These are phyloP conservation scores for Tylopilus intermedius DNA, from an alignment of 768 basidiomycete genomes.

Conservation along the genomic window DNA sequence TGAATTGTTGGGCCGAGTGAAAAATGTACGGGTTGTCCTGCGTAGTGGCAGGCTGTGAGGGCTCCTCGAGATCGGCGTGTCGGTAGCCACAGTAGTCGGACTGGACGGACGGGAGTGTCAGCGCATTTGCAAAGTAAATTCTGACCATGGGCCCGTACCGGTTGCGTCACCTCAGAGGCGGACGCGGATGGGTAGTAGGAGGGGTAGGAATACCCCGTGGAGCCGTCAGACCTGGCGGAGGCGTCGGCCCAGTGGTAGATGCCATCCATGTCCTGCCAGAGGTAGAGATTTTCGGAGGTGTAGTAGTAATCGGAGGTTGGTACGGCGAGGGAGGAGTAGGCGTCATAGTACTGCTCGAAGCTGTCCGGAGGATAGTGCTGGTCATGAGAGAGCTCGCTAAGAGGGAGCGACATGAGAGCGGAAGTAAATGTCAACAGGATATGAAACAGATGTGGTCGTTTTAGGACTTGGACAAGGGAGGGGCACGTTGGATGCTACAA, in stretches of 20 bases:
- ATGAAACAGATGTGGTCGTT: slow-evolving; percentile 19
- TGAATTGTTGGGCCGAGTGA: slow-evolving; percentile 23
- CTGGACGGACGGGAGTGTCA: slow-evolving; percentile 9
- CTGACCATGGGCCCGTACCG: slow-evolving; percentile 13
- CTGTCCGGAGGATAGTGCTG: slow-evolving; percentile 12
- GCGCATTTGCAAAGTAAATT: slow-evolving; percentile 5
- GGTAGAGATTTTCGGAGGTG: slow-evolving; percentile 25
- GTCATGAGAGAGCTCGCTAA: slow-evolving; percentile 21
- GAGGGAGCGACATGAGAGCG: slow-evolving; percentile 23
- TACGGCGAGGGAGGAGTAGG: slow-evolving; percentile 14
- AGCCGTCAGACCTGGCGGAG: slow-evolving; percentile 23
- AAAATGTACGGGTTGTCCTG: slow-evolving; percentile 22
- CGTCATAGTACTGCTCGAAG: slow-evolving; percentile 24
- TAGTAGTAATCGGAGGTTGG: slow-evolving; percentile 24
- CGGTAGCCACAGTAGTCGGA: slow-evolving; percentile 15
- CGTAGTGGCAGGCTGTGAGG: slow-evolving; percentile 3
- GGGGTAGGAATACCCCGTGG: slow-evolving; percentile 16
- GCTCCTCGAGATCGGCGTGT: slow-evolving; percentile 14
- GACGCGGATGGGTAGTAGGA: slow-evolving; percentile 13
- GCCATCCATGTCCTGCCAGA: slow-evolving; percentile 27
- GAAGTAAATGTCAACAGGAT: slow-evolving; percentile 18
- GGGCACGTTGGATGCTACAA: slow-evolving; percentile 8
- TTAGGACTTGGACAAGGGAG: slow-evolving; percentile 10
- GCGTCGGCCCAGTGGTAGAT: slow-evolving; percentile 28
- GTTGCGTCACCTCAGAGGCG: slow-evolving; percentile 12